A percentile compares a stretch with the other conserved stretches of the same genome.
phyloP scores from a whole-genome alignment of 495 filamentous ascomycete genomes.

The Xylaria nigripes region DNA sequence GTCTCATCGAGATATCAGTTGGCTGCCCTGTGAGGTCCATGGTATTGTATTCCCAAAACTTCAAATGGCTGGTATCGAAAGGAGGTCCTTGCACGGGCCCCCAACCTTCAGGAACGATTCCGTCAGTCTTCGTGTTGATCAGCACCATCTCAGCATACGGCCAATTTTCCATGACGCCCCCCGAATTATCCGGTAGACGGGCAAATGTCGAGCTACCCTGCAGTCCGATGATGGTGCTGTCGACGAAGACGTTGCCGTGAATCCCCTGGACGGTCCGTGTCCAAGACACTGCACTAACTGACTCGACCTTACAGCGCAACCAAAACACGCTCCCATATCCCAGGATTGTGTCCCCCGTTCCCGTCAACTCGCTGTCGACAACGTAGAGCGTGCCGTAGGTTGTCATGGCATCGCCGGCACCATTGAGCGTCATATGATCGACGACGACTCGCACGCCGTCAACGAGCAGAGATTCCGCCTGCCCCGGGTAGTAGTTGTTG shows the following conservation, averaged over 20 bases:
- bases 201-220: slow-evolving; percentile 6
- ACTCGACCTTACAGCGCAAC: slow-evolving; percentile 6
- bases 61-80: slow-evolving; percentile 11
- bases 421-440: slow-evolving; percentile 14
- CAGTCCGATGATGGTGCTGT: slow-evolving; percentile 13
- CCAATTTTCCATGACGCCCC: slow-evolving; percentile 16
- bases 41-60: slow-evolving; percentile 15
- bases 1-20: slow-evolving; percentile 5
- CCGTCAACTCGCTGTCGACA: slow-evolving; percentile 9
- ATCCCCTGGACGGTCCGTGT: slow-evolving; percentile 15
- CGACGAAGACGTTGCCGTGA: slow-evolving; percentile 15
- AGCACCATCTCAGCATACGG: slow-evolving; percentile 15
- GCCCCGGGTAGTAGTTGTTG: slow-evolving; percentile 14
- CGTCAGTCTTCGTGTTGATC: slow-evolving; percentile 7
- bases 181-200: slow-evolving; percentile 13
- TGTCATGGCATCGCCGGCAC: slow-evolving; percentile 15
- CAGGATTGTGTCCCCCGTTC: slow-evolving; percentile 12
- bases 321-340: slow-evolving; percentile 12
- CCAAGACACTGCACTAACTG: slow-evolving; percentile 8
- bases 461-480: slow-evolving; percentile 11
- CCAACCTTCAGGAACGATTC: slow-evolving; percentile 14
- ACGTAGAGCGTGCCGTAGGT: slow-evolving; percentile 14
- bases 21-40: slow-evolving; percentile 7
- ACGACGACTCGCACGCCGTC: slow-evolving; percentile 10
- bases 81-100: slow-evolving; percentile 12